Conservation (phyloP, 106 monocot genomes). For the Agapanthus africanus region DNA sequence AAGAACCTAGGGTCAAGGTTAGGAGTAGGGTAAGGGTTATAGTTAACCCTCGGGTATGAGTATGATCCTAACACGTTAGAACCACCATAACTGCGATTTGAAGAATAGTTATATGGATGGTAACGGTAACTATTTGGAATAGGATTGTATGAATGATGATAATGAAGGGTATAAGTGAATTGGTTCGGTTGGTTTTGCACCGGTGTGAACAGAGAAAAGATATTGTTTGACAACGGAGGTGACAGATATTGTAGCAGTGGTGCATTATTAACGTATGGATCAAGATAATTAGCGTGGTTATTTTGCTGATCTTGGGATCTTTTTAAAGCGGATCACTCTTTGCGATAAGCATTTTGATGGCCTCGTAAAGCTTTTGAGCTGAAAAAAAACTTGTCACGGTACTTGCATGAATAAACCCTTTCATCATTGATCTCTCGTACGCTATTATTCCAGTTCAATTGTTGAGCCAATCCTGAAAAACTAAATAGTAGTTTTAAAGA, state of each 20-base stretch:
- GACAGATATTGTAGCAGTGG: not conserved
- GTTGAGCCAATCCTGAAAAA: too few species aligned
- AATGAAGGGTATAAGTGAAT: not conserved
- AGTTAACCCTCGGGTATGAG: too few species aligned
- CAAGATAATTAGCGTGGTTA: not conserved
- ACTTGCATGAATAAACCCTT: slow-evolving; percentile 11
- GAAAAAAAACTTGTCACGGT: slow-evolving; percentile 14
- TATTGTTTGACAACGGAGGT: too few species aligned
- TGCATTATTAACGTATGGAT: not conserved
- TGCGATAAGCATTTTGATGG: slow-evolving; percentile 19
- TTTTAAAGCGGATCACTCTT: not conserved
- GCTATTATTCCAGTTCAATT: too few species aligned
- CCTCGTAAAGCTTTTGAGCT: slow-evolving; percentile 17
- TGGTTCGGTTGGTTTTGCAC: not conserved
- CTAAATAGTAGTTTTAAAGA: too few species aligned
- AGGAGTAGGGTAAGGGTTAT: too few species aligned
- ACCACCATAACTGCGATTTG: not conserved
- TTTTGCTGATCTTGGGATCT: not conserved
- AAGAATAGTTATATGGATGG: not conserved
- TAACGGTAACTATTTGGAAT: not conserved
- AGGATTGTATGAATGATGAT: not conserved
- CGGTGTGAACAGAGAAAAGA: not conserved
- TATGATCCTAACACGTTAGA: too few species aligned
- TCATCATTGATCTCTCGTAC: too few species aligned
- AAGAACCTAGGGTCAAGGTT: too few species aligned